A percentile compares a stretch with the other conserved stretches of the same genome.
These are phyloP conservation scores for Scenedesmus sp. DNA, from an alignment of 163 green algal genomes.

Conservation along the genomic window DNA sequence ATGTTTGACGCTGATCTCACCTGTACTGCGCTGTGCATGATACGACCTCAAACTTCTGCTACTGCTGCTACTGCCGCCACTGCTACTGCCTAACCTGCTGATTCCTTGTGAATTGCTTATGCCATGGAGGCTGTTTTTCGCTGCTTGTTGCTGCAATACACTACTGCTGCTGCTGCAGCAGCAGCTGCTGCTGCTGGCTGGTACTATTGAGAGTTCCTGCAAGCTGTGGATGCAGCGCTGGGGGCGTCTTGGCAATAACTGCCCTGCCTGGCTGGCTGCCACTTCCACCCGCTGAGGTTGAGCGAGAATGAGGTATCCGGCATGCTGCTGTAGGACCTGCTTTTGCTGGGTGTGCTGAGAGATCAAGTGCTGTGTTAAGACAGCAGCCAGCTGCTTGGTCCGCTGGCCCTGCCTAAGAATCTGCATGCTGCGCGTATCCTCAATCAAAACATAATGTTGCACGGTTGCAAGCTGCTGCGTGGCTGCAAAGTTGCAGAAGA, in stretches of 20 bases:
- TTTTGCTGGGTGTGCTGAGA: not conserved
- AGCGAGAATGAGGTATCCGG: not conserved
- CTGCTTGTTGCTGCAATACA: not conserved
- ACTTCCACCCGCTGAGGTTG: not conserved
- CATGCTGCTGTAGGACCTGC: not conserved
- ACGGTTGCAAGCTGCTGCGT: not conserved
- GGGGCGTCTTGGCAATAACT: not conserved
- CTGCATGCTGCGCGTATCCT: not conserved
- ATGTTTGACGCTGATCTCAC: not conserved
- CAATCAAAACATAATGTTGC: not conserved
- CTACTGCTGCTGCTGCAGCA: too few species aligned
- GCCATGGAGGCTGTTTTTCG: not conserved
- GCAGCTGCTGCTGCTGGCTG: not conserved
- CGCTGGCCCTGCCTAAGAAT: not conserved
- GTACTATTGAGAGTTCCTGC: not conserved
- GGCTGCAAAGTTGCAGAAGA: not conserved
- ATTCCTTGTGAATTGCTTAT: not conserved
- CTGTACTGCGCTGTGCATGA: slow-evolving; percentile 38
- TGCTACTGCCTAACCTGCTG: slow-evolving; percentile 1
- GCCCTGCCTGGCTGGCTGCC: not conserved
- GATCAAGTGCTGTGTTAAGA: not conserved
- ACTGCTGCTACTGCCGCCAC: slow-evolving; percentile 9
- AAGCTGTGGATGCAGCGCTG: slow-evolving; percentile 11
- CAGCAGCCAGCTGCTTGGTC: not conserved
- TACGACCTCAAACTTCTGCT: not conserved